A percentile compares a stretch with the other conserved stretches of the same genome.
phyloP scores from a whole-genome alignment of 108 stramenopile species.

The Nitzschia palea region DNA sequence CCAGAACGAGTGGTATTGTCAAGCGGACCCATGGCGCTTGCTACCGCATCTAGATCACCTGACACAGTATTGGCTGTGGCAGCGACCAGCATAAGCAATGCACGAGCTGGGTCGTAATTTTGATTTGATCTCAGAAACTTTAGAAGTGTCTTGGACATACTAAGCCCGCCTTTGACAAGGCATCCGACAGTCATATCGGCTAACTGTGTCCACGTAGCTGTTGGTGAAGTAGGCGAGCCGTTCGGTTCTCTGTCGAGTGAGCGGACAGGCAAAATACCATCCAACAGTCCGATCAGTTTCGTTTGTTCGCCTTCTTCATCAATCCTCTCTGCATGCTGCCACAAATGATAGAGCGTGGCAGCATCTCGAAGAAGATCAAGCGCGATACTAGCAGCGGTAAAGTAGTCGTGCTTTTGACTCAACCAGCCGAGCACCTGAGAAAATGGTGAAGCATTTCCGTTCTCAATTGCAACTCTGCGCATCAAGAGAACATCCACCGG shows the following conservation, averaged over 20 bases:
- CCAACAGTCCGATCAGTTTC: conserved; percentile 62
- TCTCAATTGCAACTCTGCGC: conserved; percentile 48
- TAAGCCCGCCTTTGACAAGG: conserved; percentile 66
- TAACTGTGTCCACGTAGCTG: conserved; percentile 33
- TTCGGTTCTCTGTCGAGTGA: not conserved
- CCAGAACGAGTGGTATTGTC: not conserved
- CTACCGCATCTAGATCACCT: conserved; percentile 18
- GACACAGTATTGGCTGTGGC: conserved; percentile 34
- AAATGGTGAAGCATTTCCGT: conserved; percentile 64
- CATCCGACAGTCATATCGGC: conserved; percentile 85
- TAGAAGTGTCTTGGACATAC: conserved; percentile 60
- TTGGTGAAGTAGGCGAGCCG: not conserved
- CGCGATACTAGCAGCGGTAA: conserved; percentile 74
- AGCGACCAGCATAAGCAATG: conserved; percentile 69
- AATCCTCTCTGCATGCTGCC: conserved; percentile 47
- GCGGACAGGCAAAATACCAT: conserved; percentile 56
- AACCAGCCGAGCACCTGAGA: conserved; percentile 79
- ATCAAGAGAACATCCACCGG: conserved; percentile 33
- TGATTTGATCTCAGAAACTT: conserved; percentile 57
- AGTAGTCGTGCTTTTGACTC: conserved; percentile 63
- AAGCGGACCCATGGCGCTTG: conserved; percentile 10
- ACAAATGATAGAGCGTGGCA: conserved; percentile 60
- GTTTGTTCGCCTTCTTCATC: conserved; percentile 50
- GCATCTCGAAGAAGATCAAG: conserved; percentile 64
- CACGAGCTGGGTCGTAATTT: conserved; percentile 62